Evolutionary conservation across 805 yeast genomes (phyloP).

Genomic region (Allodekkera sacchari): DNA sequence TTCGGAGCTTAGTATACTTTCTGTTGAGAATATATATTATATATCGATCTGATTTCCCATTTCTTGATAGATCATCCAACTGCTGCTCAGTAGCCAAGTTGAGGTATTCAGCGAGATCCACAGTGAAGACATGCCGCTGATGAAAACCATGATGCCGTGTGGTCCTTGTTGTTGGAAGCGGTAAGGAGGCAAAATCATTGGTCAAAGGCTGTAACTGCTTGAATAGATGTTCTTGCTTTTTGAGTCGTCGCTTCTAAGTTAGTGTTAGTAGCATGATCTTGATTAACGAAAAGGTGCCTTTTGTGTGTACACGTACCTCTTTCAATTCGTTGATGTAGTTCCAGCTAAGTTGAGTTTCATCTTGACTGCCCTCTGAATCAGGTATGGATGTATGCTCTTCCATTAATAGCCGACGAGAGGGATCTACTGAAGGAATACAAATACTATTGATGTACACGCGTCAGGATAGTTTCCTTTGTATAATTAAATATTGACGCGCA

Average conservation of each 20-base stretch:
- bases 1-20: conserved; percentile 20
- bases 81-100: conserved; percentile 17
- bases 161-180: conserved; percentile 12
- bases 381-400: conserved; percentile 6
- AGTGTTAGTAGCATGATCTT: too few species aligned
- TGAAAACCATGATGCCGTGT: conserved; percentile 19
- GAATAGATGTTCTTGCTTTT: conserved; percentile 8
- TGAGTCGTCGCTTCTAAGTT: conserved; percentile 1
- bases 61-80: conserved; percentile 15
- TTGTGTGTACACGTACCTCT: conserved; percentile 5
- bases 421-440: too few species aligned
- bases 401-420: too few species aligned
- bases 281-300: too few species aligned
- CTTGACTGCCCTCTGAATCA: conserved; percentile 14
- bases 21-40: conserved; percentile 22
- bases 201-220: conserved; percentile 14
- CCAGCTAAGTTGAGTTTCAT: conserved; percentile 11
- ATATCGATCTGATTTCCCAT: conserved; percentile 16
- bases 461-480: too few species aligned
- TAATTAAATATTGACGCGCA: too few species aligned
- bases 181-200: conserved; percentile 10
- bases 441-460: too few species aligned
- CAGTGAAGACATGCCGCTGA: conserved; percentile 27
- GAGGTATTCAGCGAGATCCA: conserved; percentile 25
- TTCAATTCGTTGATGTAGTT: conserved; percentile 7